Evolutionary conservation across 2,329 filamentous ascomycete genomes (phyloP).

Genomic region (Diaporthe destruens): DNA sequence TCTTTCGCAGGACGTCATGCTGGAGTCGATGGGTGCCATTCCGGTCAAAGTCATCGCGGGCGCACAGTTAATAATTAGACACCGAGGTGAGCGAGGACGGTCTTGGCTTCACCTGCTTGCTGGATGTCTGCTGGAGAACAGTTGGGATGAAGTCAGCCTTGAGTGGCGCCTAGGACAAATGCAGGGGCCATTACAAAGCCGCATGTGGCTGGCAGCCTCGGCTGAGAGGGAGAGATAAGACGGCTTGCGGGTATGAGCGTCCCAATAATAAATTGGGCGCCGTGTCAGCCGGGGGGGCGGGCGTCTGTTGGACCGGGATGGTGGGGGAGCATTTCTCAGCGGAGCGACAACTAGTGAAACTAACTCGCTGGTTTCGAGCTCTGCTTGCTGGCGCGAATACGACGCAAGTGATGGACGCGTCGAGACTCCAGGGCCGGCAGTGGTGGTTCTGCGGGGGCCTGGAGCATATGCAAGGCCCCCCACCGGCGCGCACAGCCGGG

Average conservation of each 20-base stretch:
- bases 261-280: not conserved
- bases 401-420: not conserved
- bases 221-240: not conserved
- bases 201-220: not conserved
- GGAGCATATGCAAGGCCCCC: not conserved
- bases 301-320: not conserved
- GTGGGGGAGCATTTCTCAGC: not conserved
- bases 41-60: not conserved
- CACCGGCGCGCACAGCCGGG: conserved; percentile 15
- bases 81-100: not conserved
- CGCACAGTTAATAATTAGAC: not conserved
- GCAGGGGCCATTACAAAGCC: not conserved
- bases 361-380: not conserved
- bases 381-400: not conserved
- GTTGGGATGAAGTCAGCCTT: conserved; percentile 6
- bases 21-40: not conserved
- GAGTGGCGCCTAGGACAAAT: not conserved
- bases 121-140: not conserved
- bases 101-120: not conserved
- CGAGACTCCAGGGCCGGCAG: not conserved
- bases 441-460: not conserved
- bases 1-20: not conserved
- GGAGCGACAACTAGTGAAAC: not conserved
- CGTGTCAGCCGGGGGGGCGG: not conserved
- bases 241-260: not conserved